Percentiles rank a stretch among this genome's conserved stretches.
These are phyloP conservation scores for Silene coronaria DNA, from an alignment of 179 eudicot species.

Conservation along the genomic window DNA sequence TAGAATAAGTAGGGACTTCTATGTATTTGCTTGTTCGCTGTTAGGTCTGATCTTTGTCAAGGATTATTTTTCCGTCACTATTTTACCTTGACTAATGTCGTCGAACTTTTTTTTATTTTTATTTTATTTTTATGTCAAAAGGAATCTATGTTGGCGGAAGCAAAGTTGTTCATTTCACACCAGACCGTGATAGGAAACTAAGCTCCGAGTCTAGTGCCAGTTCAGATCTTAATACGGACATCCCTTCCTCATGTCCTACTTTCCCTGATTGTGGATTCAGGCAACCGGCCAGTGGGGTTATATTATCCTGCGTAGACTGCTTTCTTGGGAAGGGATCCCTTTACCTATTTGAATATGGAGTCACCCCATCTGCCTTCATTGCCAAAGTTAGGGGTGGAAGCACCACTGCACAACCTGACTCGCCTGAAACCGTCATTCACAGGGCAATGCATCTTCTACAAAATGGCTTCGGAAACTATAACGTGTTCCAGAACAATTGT, in stretches of 20 bases:
- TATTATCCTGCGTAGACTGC: conserved; percentile 83
- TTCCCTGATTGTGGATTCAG: conserved; percentile 96
- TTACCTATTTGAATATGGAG: conserved; percentile 83
- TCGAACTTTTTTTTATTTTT: not conserved
- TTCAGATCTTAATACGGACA: conserved; percentile 23
- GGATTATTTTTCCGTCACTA: too few species aligned
- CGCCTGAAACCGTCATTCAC: conserved; percentile 56
- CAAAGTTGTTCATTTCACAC: conserved; percentile 95
- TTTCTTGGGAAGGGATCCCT: conserved; percentile 74
- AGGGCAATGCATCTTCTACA: conserved; percentile 93
- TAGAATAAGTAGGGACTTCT: too few species aligned
- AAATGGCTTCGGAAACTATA: conserved; percentile 88
- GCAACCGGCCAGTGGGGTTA: conserved; percentile 75
- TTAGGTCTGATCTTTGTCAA: too few species aligned
- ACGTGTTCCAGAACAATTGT: conserved; percentile 83
- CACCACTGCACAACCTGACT: conserved; percentile 76
- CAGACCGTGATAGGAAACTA: conserved; percentile 23
- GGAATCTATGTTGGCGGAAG: conserved; percentile 92
- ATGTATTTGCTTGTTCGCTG: too few species aligned
- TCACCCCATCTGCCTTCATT: conserved; percentile 63
- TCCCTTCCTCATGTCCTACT: conserved; percentile 53
- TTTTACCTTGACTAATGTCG: not conserved
- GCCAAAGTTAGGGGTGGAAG: conserved; percentile 94
- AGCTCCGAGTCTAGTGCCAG: conserved; percentile 29
- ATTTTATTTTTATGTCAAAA: conserved; percentile 22